Base-by-base conservation (phyloP, 352 stramenopile species). In the Globisporangium ultimum region DNA sequence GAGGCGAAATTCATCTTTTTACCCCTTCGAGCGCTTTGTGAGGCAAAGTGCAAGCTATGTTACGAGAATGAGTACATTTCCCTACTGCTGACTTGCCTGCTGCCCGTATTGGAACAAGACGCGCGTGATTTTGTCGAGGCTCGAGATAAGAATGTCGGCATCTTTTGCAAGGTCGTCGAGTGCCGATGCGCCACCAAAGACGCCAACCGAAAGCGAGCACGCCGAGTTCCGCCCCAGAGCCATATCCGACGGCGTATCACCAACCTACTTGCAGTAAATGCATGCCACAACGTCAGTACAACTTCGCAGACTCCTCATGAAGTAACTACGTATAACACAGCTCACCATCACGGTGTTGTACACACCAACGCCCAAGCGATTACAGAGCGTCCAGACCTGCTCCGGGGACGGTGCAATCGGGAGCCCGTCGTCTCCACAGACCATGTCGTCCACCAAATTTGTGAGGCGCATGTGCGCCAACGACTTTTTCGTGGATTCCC, bases 241-340 rank as follows among this genome's bases (percentile, higher is more conserved):
- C 71, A 84, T 84, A 45, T 86, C 76, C 10, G 73, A 75, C 11
- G 63, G 55, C 4, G 76, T 84, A 48, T 84, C 73, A 13, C 74
- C 76, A 18, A 86, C 74, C 74, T 70, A 36, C 11, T 21, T 18
- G 32, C 32, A 46, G 14, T 4, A 3, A 32, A 36, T 36, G 12
- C 40, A 45, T 45, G 32, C 18, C 32, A 54, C 28, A 55, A 18
- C 6, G 20, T 36, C 15, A 48, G 21, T n/a, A 38, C 24, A n/a
- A 48, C 9, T 15, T 49, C 14, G 2, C 15, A 40, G 24, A 15
- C n/a, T 20, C 38, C 13, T 43, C 12, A 55, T 15, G 10, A 3
- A 50, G 48, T 36, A 52, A 38, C 4, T 20, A 43, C 9, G 41
- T 0, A 8, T 7, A 51, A 9, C 2, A 55, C 22, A 47, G 36